Base-by-base conservation (phyloP, 768 basidiomycete species). In the Calocybe gangraenosa region DNA sequence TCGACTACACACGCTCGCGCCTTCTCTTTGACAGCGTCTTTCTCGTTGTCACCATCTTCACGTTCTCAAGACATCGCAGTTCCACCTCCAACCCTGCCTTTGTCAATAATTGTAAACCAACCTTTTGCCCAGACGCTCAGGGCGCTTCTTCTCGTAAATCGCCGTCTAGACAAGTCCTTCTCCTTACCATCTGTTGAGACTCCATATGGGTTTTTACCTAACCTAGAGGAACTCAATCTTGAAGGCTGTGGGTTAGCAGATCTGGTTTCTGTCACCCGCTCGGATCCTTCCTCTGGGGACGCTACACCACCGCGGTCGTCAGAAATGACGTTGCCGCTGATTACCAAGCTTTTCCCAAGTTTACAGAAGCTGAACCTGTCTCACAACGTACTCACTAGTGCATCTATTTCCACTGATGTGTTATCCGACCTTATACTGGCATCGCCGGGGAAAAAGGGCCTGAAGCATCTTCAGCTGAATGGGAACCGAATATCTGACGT, bases 171-270 rank as follows among this genome's bases (percentile, higher is more conserved):
- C 56, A 68, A 78, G 21, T 76, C 78, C 0, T 78, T 87, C 58
- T 63, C 67, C 10, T 54, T 90, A 3, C 84, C 86, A 2, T 46
- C 53, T 13, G 41, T 57, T 0, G 61, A 63, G 6, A 60, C 58
- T n/a, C 57, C 62, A 44, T n/a, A 54, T 20, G 66, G 65, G 0
- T 65, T 81, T 39, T 64, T 92, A 22, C 87, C 87, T 0, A 65
- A 61, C 25, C 64, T 92, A 23, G 87, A 91, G 58, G 90, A 90
- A 56, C 74, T 92, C 8, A 69, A 70, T 51, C 61, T 92, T 32
- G 84, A 87, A 56, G 84, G 83, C 4, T 92, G 90, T 55, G 78
- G 78, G 46, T 67, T 92, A 6, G 57, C 70, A 13, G 84, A 90
- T 55, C 54, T 60, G 1, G 71, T 89, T n/a, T 47, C 75, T 1